phyloP scores from a whole-genome alignment of 2,329 filamentous ascomycete species.

The Trichophyton benhamiae region DNA sequence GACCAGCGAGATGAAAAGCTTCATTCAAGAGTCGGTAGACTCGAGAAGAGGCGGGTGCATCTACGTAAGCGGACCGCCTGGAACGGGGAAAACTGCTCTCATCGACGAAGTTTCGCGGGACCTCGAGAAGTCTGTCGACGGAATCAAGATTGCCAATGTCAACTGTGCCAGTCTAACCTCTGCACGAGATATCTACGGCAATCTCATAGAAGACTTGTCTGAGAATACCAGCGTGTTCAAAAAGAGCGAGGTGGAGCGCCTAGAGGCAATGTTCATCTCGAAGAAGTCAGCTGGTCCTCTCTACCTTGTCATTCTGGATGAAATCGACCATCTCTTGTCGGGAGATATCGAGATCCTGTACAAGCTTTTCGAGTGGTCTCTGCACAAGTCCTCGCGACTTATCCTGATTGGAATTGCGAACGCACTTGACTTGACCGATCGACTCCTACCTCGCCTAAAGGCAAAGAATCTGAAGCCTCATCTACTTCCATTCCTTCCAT shows the following conservation, averaged over 20 bases:
- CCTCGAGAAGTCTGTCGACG: slow-evolving; percentile 35
- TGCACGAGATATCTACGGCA: slow-evolving; percentile 71
- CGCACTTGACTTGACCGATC: slow-evolving; percentile 85
- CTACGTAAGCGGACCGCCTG: slow-evolving; percentile 90
- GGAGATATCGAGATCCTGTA: slow-evolving; percentile 83
- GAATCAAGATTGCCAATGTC: slow-evolving; percentile 62
- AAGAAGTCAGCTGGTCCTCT: slow-evolving; percentile 44
- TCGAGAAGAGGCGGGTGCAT: slow-evolving; percentile 61
- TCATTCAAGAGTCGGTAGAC: slow-evolving; percentile 53
- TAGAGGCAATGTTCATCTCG: slow-evolving; percentile 60
- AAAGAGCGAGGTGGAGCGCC: slow-evolving; percentile 52
- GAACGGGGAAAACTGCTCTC: slow-evolving; percentile 93
- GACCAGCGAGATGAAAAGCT: slow-evolving; percentile 52
- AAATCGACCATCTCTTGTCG: slow-evolving; percentile 87
- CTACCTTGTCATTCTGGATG: slow-evolving; percentile 80
- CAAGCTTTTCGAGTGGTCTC: slow-evolving; percentile 90
- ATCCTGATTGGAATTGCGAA: slow-evolving; percentile 74
- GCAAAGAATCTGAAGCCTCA: slow-evolving; percentile 82
- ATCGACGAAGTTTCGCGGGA: slow-evolving; percentile 64
- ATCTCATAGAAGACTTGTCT: slow-evolving; percentile 58
- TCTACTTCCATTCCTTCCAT: slow-evolving; percentile 83
- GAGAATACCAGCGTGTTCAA: slow-evolving; percentile 50
- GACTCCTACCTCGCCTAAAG: slow-evolving; percentile 86
- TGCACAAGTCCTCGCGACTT: slow-evolving; percentile 59
- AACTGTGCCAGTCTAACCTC: slow-evolving; percentile 97